Conservation (phyloP, 2,329 filamentous ascomycete species). For the Chrysoporthe cubensis region DNA sequence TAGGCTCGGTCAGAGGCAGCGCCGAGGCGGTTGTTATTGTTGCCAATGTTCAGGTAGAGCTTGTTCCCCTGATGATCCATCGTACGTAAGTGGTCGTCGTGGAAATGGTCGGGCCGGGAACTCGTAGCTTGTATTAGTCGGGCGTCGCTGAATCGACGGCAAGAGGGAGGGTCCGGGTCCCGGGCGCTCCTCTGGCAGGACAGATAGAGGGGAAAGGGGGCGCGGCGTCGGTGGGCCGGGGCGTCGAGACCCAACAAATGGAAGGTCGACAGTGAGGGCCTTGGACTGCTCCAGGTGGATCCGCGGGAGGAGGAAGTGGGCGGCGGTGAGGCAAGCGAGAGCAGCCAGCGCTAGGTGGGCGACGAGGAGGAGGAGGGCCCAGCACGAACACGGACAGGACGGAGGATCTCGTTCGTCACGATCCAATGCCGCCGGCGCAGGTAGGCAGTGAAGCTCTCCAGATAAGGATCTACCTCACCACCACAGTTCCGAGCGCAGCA, state of each 20-base stretch:
- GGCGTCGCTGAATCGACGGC: conserved; percentile 18
- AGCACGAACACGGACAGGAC: not conserved
- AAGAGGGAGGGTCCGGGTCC: conserved; percentile 24
- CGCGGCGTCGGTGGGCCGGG: conserved; percentile 21
- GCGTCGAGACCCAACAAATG: conserved; percentile 22
- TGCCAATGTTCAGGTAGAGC: conserved; percentile 67
- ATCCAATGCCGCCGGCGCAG: not conserved
- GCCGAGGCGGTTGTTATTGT: conserved; percentile 66
- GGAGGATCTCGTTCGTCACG: not conserved
- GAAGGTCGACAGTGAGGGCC: conserved; percentile 10
- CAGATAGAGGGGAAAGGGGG: conserved; percentile 25
- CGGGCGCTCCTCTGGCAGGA: conserved; percentile 11
- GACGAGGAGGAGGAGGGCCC: not conserved
- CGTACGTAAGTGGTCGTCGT: conserved; percentile 34
- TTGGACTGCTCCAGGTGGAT: conserved; percentile 19
- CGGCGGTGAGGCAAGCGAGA: conserved; percentile 27
- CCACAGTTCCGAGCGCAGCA: not conserved
- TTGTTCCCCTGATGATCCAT: conserved; percentile 65
- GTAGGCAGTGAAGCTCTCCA: not conserved
- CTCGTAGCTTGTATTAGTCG: conserved; percentile 22
- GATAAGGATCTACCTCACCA: not conserved
- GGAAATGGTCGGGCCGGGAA: conserved; percentile 27
- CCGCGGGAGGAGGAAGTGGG: conserved; percentile 17
- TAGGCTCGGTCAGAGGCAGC: conserved; percentile 68
- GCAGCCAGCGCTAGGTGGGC: conserved; percentile 6